Evolutionary conservation across 192 early-diverging fungal species (phyloP).

Genomic region (Entomortierella lignicola): DNA sequence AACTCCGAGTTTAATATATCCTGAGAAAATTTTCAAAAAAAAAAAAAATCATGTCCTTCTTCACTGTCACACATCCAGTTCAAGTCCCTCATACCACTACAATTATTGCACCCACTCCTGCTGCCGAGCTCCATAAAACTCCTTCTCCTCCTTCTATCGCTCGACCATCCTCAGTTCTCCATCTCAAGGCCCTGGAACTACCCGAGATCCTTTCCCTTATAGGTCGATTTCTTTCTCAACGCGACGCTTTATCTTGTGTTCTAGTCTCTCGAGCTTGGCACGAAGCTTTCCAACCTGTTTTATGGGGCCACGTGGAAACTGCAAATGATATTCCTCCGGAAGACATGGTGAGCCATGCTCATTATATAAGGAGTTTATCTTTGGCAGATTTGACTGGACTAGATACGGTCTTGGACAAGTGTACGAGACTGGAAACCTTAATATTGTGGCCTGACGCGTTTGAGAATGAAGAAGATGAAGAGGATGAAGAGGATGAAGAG

Average conservation of each 20-base stretch:
- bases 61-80: background rate
- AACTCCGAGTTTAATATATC: background rate
- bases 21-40: background rate
- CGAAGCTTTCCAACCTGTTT: slow-evolving; percentile 15
- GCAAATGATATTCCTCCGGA: slow-evolving; percentile 19
- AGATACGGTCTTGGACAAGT: slow-evolving; percentile 4
- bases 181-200: slow-evolving; percentile 11
- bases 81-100: background rate
- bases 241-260: slow-evolving; percentile 25
- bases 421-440: slow-evolving; percentile 22
- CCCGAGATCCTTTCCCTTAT: slow-evolving; percentile 35
- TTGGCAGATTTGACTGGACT: slow-evolving; percentile 17
- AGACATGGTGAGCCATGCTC: slow-evolving; percentile 8
- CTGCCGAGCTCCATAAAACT: background rate
- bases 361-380: slow-evolving; percentile 20
- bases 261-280: slow-evolving; percentile 29
- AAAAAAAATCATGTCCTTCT: background rate
- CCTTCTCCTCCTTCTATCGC: background rate
- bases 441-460: slow-evolving; percentile 35
- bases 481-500: slow-evolving; percentile 9
- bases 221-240: slow-evolving; percentile 14
- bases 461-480: slow-evolving; percentile 32
- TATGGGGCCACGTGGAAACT: slow-evolving; percentile 40
- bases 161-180: background rate
- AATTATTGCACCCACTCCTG: background rate